Evolutionary conservation across 345 rosid genomes (phyloP), one percentile per base, ranked within the genome.

Genomic region (Arabidopsis arenosa): DNA sequence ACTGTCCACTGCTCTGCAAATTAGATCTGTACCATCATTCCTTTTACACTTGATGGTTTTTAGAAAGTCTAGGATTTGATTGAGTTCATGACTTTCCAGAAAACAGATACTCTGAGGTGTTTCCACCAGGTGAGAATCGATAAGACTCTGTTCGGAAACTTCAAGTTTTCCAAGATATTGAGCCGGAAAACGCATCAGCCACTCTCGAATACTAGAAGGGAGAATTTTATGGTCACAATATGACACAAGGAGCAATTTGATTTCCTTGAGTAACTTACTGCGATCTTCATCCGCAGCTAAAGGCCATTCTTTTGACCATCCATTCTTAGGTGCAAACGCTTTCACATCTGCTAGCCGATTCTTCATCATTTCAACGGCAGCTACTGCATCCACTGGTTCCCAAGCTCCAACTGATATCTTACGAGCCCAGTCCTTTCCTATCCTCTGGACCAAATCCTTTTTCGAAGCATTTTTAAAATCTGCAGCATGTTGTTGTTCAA

Each of bases 241-340:
- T 9, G 15, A 63, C 18, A 55, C 36, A 37, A 77, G 80, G 2
- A 54, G 54, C 52, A 11, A 28, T 36, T 11, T 26, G 10, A 77
- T 56, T 14, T 70, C 67, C 61, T 37, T 11, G 54, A 77, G 80
- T 47, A 63, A 37, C 28, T 47, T 28, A 7, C 21, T 5, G 12
- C 72, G 67, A 13, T 63, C 66, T 70, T 37, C 66, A 64, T 77
- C 80, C 1, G 2, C 35, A 70, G 45, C 65, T 8, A 63, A 12
- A 36, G 66, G 79, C 79, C 79, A 70, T 23, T 64, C 59, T 63
- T 5, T 48, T 11, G 67, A 77, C 80, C 80, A 77, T 55, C 80
- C 80, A 13, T 48, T 77, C 71, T 59, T 51, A 48, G 30, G n/a
- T 1, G 11, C 55, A 56, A 70, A 63, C 7, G 32, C 52, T 63